Evolutionary conservation across 257 asterid species (phyloP).

Genomic region (Mitragyna speciosa): DNA sequence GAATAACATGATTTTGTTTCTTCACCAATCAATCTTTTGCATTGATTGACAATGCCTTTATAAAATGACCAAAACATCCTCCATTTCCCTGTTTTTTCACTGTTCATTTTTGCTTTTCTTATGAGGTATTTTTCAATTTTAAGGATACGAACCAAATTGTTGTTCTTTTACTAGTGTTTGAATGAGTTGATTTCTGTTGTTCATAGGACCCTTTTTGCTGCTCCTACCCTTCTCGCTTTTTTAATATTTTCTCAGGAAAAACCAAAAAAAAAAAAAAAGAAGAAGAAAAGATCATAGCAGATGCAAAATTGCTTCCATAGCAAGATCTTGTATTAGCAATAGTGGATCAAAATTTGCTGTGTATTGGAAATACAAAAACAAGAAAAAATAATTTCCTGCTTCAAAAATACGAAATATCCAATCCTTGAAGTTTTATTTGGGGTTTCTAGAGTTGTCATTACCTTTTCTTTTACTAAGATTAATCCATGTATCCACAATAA

Average conservation of each 20-base stretch:
- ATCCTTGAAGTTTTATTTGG: not conserved
- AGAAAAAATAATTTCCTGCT: too few relatives aligned
- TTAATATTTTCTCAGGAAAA: not conserved
- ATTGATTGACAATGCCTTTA: slow-evolving; percentile 60
- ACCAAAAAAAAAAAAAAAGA: not conserved
- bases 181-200: not conserved
- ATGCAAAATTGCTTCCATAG: not conserved
- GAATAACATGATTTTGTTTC: slow-evolving; percentile 64
- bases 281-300: not conserved
- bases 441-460: not conserved
- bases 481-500: not conserved
- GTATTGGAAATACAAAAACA: not conserved
- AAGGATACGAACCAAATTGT: not conserved
- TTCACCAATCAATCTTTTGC: slow-evolving; percentile 44
- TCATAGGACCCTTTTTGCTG: not conserved
- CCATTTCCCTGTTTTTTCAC: slow-evolving; percentile 5
- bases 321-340: not conserved
- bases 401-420: not conserved
- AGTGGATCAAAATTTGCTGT: not conserved
- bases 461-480: not conserved
- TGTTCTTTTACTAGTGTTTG: not conserved
- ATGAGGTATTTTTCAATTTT: not conserved
- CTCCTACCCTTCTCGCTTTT: too few relatives aligned
- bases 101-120: slow-evolving; percentile 7
- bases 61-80: slow-evolving; percentile 44